These are phyloP conservation scores for Punica granatum DNA, from an alignment of 345 rosid species.

Conservation along the genomic window DNA sequence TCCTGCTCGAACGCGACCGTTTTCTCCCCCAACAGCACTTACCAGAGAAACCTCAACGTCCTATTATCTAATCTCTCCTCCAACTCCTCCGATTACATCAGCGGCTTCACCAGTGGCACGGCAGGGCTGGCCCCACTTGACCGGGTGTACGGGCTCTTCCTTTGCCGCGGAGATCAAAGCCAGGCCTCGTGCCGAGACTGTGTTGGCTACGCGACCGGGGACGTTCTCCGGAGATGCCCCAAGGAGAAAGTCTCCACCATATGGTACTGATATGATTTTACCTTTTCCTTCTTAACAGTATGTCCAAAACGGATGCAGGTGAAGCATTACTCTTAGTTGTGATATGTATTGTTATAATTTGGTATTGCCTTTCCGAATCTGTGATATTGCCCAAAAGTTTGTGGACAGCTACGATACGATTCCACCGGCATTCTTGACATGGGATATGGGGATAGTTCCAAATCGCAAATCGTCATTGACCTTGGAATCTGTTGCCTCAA, in stretches of 20 bases:
- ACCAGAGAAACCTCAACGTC: constrained; percentile 11
- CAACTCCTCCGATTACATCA: neutral
- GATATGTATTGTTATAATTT: no score
- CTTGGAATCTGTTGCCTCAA: no score
- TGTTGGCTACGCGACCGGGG: constrained; percentile 7
- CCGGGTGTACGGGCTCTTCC: constrained; percentile 21
- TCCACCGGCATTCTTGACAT: no score
- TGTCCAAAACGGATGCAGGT: no score
- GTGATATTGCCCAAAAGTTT: no score
- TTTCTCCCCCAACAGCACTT: constrained; percentile 14
- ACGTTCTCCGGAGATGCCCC: constrained; percentile 17
- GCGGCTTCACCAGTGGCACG: constrained; percentile 17
- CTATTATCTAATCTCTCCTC: constrained; percentile 23
- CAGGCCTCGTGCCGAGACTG: constrained; percentile 13
- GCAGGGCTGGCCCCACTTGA: constrained; percentile 8
- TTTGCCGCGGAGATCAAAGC: constrained; percentile 29
- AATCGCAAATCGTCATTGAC: no score
- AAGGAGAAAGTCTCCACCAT: constrained; percentile 9
- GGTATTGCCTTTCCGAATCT: no score
- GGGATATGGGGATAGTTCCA: no score
- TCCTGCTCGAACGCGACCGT: constrained; percentile 8
- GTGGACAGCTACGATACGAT: no score
- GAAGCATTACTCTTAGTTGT: no score
- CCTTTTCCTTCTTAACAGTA: neutral
- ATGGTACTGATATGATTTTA: constrained; percentile 14